Base-by-base conservation (phyloP, 2,329 filamentous ascomycete genomes). In the Podosphaera aphanis region DNA sequence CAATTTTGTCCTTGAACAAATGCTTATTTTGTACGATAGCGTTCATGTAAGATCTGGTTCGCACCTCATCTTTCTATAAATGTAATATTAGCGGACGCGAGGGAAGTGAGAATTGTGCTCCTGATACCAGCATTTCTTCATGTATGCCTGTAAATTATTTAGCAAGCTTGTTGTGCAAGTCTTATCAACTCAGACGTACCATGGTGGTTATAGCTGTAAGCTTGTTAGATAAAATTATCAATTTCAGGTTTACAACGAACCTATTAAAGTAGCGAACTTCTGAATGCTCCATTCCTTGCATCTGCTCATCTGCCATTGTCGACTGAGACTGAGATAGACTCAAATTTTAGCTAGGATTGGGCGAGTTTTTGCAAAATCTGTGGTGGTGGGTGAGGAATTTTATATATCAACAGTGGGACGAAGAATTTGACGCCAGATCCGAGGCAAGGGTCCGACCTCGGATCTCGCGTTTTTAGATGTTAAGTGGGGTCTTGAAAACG, bases 261-360 rank as follows among this genome's bases (percentile, higher is more conserved):
- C 85, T 93, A 68, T 94, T 95, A 70, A 95, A 95, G 71, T 95
- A 98, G 65, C 95, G 90, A 64, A 92, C 85, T 71, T 98, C 90
- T 52, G 86, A 90, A 49, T 58, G 57, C 41, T 58, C 57, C 57
- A 60, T 56, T 52, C 55, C 56, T 48, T 56, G 55, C 54, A 59
- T 53, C 63, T 68, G 67, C 60, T 70, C 62, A 66, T 77, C 73
- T 43, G 72, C 73, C 57, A 60, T 59, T 49, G 51, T 57, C 50
- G 49, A 33, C 8, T 25, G 8, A 25, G 4, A 25, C 4, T 5
- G 4, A 25, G 8, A 8, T 5, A 25, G 23, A 25, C 8, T 25
- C 23, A 25, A 25, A 25, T 5, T 25, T 25, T 25, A 8, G 23
- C 23, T 25, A 25, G 23, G 23, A 8, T 25, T 5, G 8, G 23